Conservation (phyloP, 2,329 filamentous ascomycete species). For the Talaromyces amestolkiae region DNA sequence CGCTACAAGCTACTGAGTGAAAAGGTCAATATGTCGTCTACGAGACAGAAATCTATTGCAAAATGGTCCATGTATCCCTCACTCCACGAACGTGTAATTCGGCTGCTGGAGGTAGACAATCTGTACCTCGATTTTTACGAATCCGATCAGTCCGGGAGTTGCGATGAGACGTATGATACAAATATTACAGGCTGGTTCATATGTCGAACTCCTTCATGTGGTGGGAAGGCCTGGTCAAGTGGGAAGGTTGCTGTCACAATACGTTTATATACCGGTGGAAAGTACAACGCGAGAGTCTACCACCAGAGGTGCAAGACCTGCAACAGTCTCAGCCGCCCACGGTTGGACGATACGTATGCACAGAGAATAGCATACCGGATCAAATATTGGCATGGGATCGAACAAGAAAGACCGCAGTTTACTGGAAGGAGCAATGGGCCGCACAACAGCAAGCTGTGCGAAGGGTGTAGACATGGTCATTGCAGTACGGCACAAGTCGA, state of each 20-base stretch:
- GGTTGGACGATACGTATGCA: background rate
- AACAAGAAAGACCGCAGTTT: background rate
- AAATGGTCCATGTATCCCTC: slow-evolving; percentile 36
- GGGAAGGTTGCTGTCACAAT: slow-evolving; percentile 45
- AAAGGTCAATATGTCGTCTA: background rate
- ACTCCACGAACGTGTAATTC: slow-evolving; percentile 33
- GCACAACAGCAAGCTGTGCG: background rate
- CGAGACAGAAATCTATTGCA: background rate
- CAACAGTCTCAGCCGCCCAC: background rate
- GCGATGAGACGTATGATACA: slow-evolving; percentile 36
- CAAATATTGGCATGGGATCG: background rate
- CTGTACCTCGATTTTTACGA: slow-evolving; percentile 35
- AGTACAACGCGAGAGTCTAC: slow-evolving; percentile 49
- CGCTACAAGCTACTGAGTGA: background rate
- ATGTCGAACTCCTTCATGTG: slow-evolving; percentile 37
- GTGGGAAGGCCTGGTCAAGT: slow-evolving; percentile 38
- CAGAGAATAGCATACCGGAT: background rate
- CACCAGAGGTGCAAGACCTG: slow-evolving; percentile 24
- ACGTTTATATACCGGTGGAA: slow-evolving; percentile 35
- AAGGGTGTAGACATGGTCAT: background rate
- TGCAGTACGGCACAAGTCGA: background rate
- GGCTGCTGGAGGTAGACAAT: slow-evolving; percentile 29
- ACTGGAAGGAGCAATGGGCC: background rate
- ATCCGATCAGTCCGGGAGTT: slow-evolving; percentile 27
- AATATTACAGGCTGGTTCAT: slow-evolving; percentile 45